Evolutionary conservation across 2,329 filamentous ascomycete species (phyloP), one percentile per base, ranked within the genome.

Genomic region (Talaromyces rugulosus): DNA sequence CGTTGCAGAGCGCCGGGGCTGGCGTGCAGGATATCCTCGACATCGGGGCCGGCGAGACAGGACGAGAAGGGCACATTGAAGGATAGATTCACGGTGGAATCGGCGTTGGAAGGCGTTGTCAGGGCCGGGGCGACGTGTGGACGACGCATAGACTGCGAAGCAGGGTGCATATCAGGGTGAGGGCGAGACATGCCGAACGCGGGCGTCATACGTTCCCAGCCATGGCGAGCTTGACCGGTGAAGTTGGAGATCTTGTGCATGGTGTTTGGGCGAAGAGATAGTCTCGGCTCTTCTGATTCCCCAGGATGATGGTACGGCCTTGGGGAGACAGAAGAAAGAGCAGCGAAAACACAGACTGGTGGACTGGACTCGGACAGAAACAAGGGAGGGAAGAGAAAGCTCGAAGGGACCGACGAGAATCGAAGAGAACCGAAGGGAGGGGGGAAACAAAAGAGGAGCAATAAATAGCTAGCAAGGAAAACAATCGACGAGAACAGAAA

Each of bases 1-100:
- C 91, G 88, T 67, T 94, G 85, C 66, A 96, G 88, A 64, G 94
- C 93, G 69, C 92, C 90, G 62, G 88, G 87, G 66, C 91, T 96
- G 66, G 94, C 92, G 79, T 97, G 94, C 64, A 98, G 85, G 71
- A 99, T 91, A 77, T 98, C 93, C 77, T 97, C 92, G 68, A 90
- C 90, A 72, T 98, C 92, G 66, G 95, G 95, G 36, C 95, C 95
- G 65, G 91, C 86, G 64, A 99, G 87, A 71, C 94, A 94, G 66
- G 91, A 96, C 69, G 92, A 89, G 79, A 98, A 97, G 64, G 95
- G 95, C 56, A 99, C 90, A 75, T 97, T 98, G 87, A 99, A 98
- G 67, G 92, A 94, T 75, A 96, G 89, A 77, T 96, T 92, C 77
- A 98, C 91, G 67, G 87, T 87, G 58, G 88, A 83, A 74, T 94